Conservation (phyloP, 202 grass and related monocot species). For the Schoenoplectus triqueter region DNA sequence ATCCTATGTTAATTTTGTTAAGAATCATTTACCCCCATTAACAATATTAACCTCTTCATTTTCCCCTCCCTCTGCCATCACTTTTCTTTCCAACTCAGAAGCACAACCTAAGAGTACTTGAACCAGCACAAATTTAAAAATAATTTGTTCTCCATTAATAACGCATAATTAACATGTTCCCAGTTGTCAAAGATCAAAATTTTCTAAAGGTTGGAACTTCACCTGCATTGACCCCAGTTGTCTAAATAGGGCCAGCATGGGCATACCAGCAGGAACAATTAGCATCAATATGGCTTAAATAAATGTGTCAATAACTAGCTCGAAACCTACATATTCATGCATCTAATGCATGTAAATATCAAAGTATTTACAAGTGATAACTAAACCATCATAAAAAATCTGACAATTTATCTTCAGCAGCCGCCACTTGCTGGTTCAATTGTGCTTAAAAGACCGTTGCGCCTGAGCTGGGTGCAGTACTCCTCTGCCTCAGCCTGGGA, state of each 20-base stretch:
- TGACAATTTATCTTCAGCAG: conserved; percentile 51
- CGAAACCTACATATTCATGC: conserved; percentile 14
- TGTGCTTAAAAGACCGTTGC: conserved; percentile 79
- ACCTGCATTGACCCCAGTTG: neutral
- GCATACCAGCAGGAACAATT: neutral
- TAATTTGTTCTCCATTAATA: neutral
- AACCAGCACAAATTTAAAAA: neutral
- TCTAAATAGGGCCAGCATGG: neutral
- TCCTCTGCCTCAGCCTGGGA: conserved; percentile 80
- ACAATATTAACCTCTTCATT: no score
- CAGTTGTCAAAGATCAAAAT: neutral
- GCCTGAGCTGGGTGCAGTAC: conserved; percentile 78
- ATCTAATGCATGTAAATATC: conserved; percentile 16
- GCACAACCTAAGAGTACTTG: no score
- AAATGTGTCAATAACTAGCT: conserved; percentile 9
- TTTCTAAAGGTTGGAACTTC: neutral
- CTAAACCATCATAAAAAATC: conserved; percentile 8
- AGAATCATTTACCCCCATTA: no score
- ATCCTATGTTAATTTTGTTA: no score
- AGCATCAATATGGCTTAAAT: neutral
- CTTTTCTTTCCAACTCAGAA: no score
- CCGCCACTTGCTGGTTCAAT: conserved; percentile 89
- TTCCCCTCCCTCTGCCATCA: no score
- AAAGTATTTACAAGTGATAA: conserved; percentile 30
- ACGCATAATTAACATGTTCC: neutral